Percentiles rank a stretch among this genome's conserved stretches.
phyloP scores from a whole-genome alignment of 352 stramenopile genomes.

The Halophytophthora polymorphica region DNA sequence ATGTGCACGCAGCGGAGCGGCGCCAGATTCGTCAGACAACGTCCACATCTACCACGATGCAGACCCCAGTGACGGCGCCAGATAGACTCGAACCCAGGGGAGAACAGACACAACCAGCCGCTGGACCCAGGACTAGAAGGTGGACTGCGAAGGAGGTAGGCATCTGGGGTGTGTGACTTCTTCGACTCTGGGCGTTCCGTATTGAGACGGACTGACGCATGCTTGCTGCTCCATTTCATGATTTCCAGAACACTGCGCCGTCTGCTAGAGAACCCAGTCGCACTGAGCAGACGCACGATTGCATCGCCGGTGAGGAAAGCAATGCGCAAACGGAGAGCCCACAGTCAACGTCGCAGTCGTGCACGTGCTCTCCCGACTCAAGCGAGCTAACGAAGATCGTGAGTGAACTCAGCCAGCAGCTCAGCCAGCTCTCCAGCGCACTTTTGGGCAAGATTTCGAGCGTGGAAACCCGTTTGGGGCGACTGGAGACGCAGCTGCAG shows the following conservation, averaged over 20 bases:
- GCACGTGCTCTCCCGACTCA: slow-evolving; percentile 8
- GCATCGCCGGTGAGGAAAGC: background rate
- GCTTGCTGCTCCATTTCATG: background rate
- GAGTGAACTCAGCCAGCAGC: slow-evolving; percentile 27
- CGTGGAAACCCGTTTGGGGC: slow-evolving; percentile 31
- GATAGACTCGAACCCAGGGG: too few species aligned
- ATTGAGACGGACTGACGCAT: background rate
- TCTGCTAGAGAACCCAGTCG: background rate
- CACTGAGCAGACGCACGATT: background rate
- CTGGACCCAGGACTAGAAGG: too few species aligned
- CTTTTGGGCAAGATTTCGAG: slow-evolving; percentile 35
- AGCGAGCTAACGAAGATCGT: slow-evolving; percentile 11
- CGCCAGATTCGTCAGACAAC: background rate
- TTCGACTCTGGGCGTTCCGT: background rate
- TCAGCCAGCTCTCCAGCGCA: slow-evolving; percentile 26
- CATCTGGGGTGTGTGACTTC: too few species aligned
- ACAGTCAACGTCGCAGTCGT: background rate
- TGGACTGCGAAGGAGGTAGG: too few species aligned
- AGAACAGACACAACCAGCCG: too few species aligned
- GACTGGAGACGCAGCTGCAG: slow-evolving; percentile 31
- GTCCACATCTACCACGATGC: too few species aligned
- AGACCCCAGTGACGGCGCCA: too few species aligned
- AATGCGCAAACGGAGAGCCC: slow-evolving; percentile 3
- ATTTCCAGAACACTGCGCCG: slow-evolving; percentile 4
- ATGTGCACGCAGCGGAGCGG: background rate